Conservation (phyloP, 352 stramenopile genomes). For the Globisporangium middletonii region DNA sequence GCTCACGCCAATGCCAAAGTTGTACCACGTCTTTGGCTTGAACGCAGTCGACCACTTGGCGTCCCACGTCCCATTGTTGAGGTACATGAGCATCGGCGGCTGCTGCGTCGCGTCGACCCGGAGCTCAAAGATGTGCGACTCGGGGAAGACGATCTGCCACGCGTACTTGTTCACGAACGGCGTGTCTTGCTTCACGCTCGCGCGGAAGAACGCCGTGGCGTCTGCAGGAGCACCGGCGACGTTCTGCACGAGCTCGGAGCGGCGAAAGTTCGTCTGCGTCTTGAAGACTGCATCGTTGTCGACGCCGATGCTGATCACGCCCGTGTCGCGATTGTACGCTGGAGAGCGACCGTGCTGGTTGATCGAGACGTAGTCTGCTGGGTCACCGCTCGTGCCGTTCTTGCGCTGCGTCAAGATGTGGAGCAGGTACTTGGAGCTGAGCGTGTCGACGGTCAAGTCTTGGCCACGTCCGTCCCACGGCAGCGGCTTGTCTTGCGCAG, state of each 20-base stretch:
- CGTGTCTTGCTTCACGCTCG: constrained; percentile 42
- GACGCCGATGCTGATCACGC: constrained; percentile 46
- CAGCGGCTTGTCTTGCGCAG: constrained; percentile 23
- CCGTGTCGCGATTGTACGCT: constrained; percentile 55
- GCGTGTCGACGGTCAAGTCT: constrained; percentile 43
- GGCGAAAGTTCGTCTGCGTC: constrained; percentile 53
- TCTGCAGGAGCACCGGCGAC: constrained; percentile 22
- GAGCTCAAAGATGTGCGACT: constrained; percentile 51
- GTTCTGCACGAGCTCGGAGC: constrained; percentile 62
- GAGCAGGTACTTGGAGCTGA: constrained; percentile 49
- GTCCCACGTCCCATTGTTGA: constrained; percentile 35
- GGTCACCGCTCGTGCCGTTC: constrained; percentile 27
- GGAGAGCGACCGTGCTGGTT: constrained; percentile 33
- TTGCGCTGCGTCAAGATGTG: constrained; percentile 65
- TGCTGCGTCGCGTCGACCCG: constrained; percentile 36
- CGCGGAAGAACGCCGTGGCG: constrained; percentile 56
- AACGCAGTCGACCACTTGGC: constrained; percentile 46
- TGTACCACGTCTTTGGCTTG: constrained; percentile 48
- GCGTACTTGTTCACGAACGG: constrained; percentile 41
- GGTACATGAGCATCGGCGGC: constrained; percentile 45
- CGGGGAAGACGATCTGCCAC: constrained; percentile 59
- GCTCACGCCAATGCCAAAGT: constrained; percentile 47
- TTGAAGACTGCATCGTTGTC: constrained; percentile 45
- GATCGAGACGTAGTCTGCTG: constrained; percentile 47
- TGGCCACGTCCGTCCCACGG: constrained; percentile 55